Evolutionary conservation across 345 rosid species (phyloP).

Genomic region (Syzygium aromaticum): DNA sequence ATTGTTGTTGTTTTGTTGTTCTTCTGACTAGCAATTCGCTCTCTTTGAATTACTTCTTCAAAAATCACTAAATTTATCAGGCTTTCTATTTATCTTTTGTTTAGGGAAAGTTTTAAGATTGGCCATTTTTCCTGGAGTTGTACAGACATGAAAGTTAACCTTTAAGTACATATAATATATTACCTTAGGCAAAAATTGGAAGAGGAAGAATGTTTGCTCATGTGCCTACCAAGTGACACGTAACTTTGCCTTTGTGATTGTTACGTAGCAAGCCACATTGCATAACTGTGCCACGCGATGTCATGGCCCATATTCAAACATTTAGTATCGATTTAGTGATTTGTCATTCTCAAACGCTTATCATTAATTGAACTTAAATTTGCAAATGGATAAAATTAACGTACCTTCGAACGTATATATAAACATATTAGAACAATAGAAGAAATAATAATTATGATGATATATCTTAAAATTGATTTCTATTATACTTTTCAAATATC

Average conservation of each 20-base stretch:
- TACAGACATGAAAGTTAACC: not conserved
- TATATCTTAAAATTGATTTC: not conserved
- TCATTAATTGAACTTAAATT: not conserved
- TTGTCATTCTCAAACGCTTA: not conserved
- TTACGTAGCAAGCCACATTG: not conserved
- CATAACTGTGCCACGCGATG: not conserved
- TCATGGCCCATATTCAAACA: not conserved
- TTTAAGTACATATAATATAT: not conserved
- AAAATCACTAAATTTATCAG: not conserved
- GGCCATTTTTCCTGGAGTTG: not conserved
- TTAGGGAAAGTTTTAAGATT: not conserved
- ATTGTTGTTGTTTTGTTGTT: not conserved
- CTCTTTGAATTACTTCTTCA: not conserved
- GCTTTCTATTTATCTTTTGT: not conserved
- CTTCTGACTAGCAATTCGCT: not conserved
- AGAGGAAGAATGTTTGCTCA: not conserved
- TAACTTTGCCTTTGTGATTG: not conserved
- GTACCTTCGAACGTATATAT: not conserved
- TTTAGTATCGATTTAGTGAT: not conserved
- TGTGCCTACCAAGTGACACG: not conserved
- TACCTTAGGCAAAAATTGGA: not conserved
- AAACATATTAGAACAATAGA: not conserved
- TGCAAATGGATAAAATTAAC: not conserved
- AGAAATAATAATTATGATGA: not conserved
- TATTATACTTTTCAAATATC: not conserved